These are phyloP conservation scores for Auricularia sp. DNA, from an alignment of 768 basidiomycete genomes.

Conservation along the genomic window DNA sequence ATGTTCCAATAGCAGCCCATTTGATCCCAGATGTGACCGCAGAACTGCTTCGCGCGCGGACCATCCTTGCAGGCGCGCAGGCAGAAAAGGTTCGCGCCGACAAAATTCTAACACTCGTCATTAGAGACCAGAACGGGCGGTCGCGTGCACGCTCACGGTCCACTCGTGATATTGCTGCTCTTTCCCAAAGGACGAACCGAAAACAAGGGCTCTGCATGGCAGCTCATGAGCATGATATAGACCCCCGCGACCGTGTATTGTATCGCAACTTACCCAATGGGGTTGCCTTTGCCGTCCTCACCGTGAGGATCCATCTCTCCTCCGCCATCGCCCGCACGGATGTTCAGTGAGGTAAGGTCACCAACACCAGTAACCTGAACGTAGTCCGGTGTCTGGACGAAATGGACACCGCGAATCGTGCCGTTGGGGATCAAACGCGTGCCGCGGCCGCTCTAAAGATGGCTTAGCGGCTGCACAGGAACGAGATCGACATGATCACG, in stretches of 20 bases:
- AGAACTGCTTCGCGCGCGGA: slow-evolving; percentile 40
- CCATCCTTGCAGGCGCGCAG: slow-evolving; percentile 40
- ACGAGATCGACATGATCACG: too few species aligned
- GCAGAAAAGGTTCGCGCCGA: slow-evolving; percentile 49
- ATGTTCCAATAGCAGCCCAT: slow-evolving; percentile 24
- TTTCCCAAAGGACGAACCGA: background rate
- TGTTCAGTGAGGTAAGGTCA: slow-evolving; percentile 54
- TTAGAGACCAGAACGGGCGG: slow-evolving; percentile 62
- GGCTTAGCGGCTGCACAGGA: too few species aligned
- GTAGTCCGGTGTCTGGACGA: slow-evolving; percentile 14
- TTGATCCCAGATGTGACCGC: background rate
- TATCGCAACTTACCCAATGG: slow-evolving; percentile 58
- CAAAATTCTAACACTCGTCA: slow-evolving; percentile 39
- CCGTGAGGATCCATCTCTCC: slow-evolving; percentile 69
- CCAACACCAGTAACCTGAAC: slow-evolving; percentile 44
- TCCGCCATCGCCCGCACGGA: slow-evolving; percentile 46
- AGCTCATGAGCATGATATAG: too few species aligned
- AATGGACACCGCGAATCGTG: slow-evolving; percentile 17
- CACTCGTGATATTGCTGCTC: slow-evolving; percentile 57
- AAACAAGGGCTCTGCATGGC: background rate
- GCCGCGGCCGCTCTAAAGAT: background rate
- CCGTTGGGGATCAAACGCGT: slow-evolving; percentile 14
- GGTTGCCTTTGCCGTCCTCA: slow-evolving; percentile 47
- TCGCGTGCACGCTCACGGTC: slow-evolving; percentile 52
- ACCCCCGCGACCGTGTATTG: slow-evolving; percentile 45